Evolutionary conservation across 495 filamentous ascomycete genomes (phyloP), one percentile per base, ranked within the genome.

Genomic region (Talaromyces wortmannii): DNA sequence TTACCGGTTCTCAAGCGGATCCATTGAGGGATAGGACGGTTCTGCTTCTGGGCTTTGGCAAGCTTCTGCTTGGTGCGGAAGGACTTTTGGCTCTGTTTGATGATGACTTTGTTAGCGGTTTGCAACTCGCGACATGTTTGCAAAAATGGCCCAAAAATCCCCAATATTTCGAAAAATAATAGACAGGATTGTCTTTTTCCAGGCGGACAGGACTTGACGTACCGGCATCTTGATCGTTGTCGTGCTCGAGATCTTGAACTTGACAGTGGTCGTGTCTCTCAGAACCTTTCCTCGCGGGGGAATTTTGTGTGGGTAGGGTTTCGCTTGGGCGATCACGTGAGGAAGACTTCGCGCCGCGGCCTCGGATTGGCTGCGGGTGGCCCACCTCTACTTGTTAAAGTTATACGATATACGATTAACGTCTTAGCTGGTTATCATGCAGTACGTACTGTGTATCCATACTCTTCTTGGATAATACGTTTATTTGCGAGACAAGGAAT

Each of bases 31-130:
- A 98, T 97, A 59, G 94, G 94, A 66, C 95, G 83, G 87, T 97
- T 98, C 82, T 96, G 91, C 81, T 95, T 96, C 83, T 96, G 91
- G 70, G 94, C 94, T 83, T 91, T 96, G 70, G 95, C 94, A 81
- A 98, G 94, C 94, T 98, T 98, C 77, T 94, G 88, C 92, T 98
- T 98, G 77, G 90, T 95, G 74, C 89, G 87, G 89, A 97, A 97
- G 70, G 91, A 90, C 85, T 97, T 97, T 82, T 98, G 90, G 84
- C 86, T 90, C 91, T 96, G 74, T 74, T 58, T 33, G 23, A 23
- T 4, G 23, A 23, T 23, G 23, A 23, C 1, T 23, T 23, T 23
- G 23, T 23, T 23, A 23, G 23, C 23, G 2, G 2, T 23, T 4
- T 23, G 23, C 23, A 23, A 23, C 23, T 23, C 23, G 23, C 23